Conservation (phyloP, 345 rosid species). For the Psidium friedrichsthalianum region DNA sequence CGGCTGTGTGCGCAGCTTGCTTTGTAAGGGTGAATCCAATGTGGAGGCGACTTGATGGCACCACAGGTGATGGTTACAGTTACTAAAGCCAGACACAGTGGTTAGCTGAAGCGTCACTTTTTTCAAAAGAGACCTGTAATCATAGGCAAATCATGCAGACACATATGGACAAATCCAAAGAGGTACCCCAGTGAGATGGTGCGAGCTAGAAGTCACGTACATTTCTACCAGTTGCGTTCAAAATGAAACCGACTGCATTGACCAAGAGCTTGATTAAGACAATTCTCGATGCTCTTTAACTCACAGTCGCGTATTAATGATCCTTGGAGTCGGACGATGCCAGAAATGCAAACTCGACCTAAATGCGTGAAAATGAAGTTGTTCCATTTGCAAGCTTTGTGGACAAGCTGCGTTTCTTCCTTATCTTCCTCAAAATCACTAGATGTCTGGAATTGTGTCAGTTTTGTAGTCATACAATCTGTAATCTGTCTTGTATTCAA, state of each 20-base stretch:
- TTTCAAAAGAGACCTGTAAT: neutral
- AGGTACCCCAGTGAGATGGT: neutral
- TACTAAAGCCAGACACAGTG: neutral
- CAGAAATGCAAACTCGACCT: neutral
- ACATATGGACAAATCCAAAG: neutral
- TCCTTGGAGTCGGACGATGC: neutral
- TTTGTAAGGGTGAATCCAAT: neutral
- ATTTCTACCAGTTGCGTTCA: neutral
- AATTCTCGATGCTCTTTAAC: neutral
- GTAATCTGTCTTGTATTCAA: neutral
- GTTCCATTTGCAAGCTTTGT: neutral
- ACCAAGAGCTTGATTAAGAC: neutral
- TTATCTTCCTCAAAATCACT: neutral
- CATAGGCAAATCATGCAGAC: neutral
- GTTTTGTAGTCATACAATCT: neutral
- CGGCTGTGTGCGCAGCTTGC: neutral
- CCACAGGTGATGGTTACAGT: neutral
- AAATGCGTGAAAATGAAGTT: neutral
- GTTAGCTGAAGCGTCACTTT: neutral
- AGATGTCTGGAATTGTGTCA: neutral
- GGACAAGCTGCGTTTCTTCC: neutral
- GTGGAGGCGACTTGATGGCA: neutral
- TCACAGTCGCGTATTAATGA: neutral
- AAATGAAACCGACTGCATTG: neutral
- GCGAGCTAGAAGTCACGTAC: neutral